Conservation (phyloP, 495 filamentous ascomycete species). For the Aspergillus bridgeri region DNA sequence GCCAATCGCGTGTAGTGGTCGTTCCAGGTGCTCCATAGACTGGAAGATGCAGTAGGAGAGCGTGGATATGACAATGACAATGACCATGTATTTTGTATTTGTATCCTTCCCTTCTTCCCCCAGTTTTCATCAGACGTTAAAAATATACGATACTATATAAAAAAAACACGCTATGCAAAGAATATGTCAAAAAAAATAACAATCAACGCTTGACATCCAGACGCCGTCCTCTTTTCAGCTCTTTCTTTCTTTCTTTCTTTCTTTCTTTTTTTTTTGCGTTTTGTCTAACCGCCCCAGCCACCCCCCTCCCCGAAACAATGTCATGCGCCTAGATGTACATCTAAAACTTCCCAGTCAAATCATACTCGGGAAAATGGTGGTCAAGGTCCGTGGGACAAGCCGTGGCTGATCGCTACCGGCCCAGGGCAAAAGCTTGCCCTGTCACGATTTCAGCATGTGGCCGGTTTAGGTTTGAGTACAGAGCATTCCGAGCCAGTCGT, state of each 20-base stretch:
- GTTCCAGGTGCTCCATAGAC: too few species aligned
- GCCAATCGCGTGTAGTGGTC: too few species aligned
- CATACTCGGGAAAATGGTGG: constrained; percentile 1
- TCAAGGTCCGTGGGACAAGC: not conserved
- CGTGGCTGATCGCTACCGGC: not conserved
- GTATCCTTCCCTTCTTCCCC: too few species aligned
- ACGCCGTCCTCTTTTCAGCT: not conserved
- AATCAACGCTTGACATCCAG: not conserved
- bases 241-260: not conserved
- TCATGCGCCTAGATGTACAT: constrained; percentile 10
- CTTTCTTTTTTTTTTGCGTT: not conserved
- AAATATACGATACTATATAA: not conserved
- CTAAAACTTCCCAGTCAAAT: not conserved
- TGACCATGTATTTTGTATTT: not conserved
- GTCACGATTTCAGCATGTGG: not conserved
- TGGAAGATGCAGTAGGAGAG: too few species aligned
- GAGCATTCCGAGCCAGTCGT: not conserved
- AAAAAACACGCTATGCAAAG: not conserved
- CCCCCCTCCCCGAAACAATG: not conserved
- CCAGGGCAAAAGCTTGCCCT: not conserved
- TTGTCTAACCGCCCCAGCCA: too few species aligned
- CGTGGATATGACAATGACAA: not conserved
- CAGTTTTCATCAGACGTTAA: constrained; percentile 3
- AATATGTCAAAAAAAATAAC: not conserved
- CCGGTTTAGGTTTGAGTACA: not conserved